Conservation (phyloP, 306 rosid species). For the Vigna hirtella region DNA sequence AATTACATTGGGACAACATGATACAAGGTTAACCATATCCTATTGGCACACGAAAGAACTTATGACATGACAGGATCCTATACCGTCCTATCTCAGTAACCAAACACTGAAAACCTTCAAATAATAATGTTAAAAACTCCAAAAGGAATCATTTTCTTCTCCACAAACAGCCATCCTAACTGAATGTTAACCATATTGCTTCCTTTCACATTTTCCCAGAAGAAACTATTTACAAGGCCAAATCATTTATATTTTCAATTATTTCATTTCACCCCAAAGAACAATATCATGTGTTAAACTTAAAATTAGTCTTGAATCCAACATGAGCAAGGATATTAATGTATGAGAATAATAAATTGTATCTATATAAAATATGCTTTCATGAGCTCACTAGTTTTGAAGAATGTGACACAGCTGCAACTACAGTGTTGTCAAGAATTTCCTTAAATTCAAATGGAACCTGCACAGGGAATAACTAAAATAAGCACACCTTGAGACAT, state of each 20-base stretch:
- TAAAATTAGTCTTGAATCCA: constrained; percentile 29
- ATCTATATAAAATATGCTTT: constrained; percentile 17
- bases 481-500: constrained; percentile 40
- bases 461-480: constrained; percentile 59
- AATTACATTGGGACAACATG: too few relatives aligned
- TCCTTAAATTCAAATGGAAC: constrained; percentile 93
- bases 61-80: too few relatives aligned
- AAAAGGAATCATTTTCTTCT: neutral
- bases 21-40: too few relatives aligned
- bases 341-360: constrained; percentile 4
- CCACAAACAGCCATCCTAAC: constrained; percentile 13
- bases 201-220: constrained; percentile 17
- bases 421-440: constrained; percentile 84
- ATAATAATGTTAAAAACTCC: constrained; percentile 2
- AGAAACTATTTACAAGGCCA: constrained; percentile 35
- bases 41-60: too few relatives aligned
- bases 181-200: neutral
- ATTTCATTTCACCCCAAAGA: constrained; percentile 27
- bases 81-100: neutral
- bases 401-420: constrained; percentile 88
- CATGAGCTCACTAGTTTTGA: constrained; percentile 79
- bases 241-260: constrained; percentile 18
- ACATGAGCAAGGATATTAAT: constrained; percentile 15
- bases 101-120: constrained; percentile 6
- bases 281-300: constrained; percentile 24